Conservation (phyloP, 495 filamentous ascomycete species). For the Rhypophila decipiens region DNA sequence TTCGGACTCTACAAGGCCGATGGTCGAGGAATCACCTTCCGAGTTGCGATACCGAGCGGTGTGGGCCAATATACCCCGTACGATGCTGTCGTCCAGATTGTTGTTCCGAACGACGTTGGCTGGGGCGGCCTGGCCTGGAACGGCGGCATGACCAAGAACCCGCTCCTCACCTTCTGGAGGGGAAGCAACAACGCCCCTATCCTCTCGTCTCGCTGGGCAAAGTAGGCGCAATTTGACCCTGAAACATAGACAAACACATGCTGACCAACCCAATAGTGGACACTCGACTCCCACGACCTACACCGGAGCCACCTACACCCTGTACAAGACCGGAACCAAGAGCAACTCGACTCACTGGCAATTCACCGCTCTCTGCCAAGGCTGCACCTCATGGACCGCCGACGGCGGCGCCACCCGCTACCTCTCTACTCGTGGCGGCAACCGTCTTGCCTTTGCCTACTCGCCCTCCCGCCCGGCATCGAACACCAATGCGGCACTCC, state of each 20-base stretch:
- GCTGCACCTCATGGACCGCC: conserved; percentile 32
- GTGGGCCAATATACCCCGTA: conserved; percentile 21
- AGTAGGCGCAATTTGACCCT: conserved; percentile 17
- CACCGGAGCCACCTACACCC: conserved; percentile 21
- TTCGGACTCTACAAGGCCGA: conserved; percentile 31
- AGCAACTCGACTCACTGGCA: conserved; percentile 42
- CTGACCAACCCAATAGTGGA: neutral
- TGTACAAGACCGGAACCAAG: conserved; percentile 30
- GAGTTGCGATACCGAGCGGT: conserved; percentile 31
- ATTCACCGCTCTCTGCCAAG: conserved; percentile 34
- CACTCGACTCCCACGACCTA: conserved; percentile 26
- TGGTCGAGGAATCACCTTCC: conserved; percentile 28
- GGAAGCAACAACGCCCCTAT: conserved; percentile 20
- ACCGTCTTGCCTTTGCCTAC: conserved; percentile 41
- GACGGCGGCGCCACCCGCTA: conserved; percentile 17
- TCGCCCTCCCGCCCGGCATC: conserved; percentile 22
- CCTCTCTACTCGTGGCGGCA: conserved; percentile 29
- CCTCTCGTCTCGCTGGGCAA: conserved; percentile 29
- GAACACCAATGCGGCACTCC: conserved; percentile 26
- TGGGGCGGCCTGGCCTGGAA: conserved; percentile 41
- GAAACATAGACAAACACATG: neutral
- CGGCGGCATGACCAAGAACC: conserved; percentile 35
- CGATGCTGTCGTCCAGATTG: conserved; percentile 38
- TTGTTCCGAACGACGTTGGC: conserved; percentile 33
- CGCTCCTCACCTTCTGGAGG: conserved; percentile 33